Base-by-base conservation (phyloP, 2,329 filamentous ascomycete genomes). In the Xylariaceae sp. region DNA sequence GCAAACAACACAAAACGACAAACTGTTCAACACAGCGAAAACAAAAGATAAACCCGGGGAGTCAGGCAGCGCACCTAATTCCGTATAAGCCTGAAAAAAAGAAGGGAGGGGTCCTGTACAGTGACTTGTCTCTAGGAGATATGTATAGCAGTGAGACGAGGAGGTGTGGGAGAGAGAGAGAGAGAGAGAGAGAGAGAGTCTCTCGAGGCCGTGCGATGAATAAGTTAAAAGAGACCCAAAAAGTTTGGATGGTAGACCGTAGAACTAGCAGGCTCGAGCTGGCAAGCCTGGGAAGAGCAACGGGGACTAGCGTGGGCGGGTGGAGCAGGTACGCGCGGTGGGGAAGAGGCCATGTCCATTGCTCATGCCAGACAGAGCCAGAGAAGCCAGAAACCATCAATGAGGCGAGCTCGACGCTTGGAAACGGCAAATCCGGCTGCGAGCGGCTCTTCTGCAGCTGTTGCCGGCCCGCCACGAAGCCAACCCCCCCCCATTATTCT, bases 81-180 rank as follows among this genome's bases (percentile, higher is more conserved):
- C 19, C 9, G 51, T 49, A 53, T 46, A 50, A 41, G 55, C 50
- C 52, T 53, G 47, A 32, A 47, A n/a, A 47, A n/a, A 35, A 26
- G 46, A 30, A 46, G 27, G n/a, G 37, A 29, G 30, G 42, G 29
- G 37, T 37, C 19, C 40, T 53, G 32, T 12, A 37, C 43, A 40
- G 50, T 39, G 50, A 48, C 43, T 50, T 51, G 58, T 51, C 50
- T 56, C 53, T 60, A 60, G 59, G 59, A 49, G 54, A 60, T 59
- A 47, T 53, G 45, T 30, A 47, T 54, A 50, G 40, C 30, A 39
- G 41, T 49, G 49, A 49, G 32, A 49, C 45, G 50, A 55, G 43
- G 52, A 52, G 49, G 34, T 47, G 53, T 56, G 51, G 48, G 50
- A 52, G 50, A 56, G 50, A 44, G 40, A 19, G 19, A 19, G 19